Evolutionary conservation across 2,329 filamentous ascomycete species (phyloP).

Genomic region (Ilyonectria mors-panacis): DNA sequence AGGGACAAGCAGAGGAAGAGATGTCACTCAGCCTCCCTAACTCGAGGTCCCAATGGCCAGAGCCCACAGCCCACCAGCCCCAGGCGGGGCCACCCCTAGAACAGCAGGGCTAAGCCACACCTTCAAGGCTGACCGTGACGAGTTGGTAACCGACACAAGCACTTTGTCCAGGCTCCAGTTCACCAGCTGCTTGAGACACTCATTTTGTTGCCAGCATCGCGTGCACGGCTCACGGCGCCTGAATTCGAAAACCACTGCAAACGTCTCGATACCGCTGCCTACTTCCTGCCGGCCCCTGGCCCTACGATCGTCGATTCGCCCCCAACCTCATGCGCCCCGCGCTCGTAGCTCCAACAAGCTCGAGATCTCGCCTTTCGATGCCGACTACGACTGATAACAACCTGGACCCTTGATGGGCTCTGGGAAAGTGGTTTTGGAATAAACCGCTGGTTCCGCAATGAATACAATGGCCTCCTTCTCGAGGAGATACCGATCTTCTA

Average conservation of each 20-base stretch:
- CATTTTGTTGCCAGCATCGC: conserved; percentile 29
- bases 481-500: conserved; percentile 75
- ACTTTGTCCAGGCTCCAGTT: conserved; percentile 48
- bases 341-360: conserved; percentile 45
- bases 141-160: conserved; percentile 42
- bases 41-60: conserved; percentile 40
- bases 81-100: conserved; percentile 41
- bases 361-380: conserved; percentile 53
- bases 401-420: conserved; percentile 58
- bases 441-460: conserved; percentile 39
- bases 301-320: conserved; percentile 7
- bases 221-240: conserved; percentile 1
- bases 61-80: conserved; percentile 31
- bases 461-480: conserved; percentile 66
- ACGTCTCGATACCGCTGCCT: conserved; percentile 1
- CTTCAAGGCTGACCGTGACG: conserved; percentile 51
- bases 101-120: conserved; percentile 46
- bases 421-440: conserved; percentile 50
- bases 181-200: conserved; percentile 42
- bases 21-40: conserved; percentile 41
- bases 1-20: neutral
- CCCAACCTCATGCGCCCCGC: conserved; percentile 49
- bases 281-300: conserved; percentile 1
- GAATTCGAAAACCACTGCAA: conserved; percentile 3
- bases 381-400: conserved; percentile 49